phyloP scores from a whole-genome alignment of 2,329 filamentous ascomycete genomes.

The Thielaviopsis ethacetica region DNA sequence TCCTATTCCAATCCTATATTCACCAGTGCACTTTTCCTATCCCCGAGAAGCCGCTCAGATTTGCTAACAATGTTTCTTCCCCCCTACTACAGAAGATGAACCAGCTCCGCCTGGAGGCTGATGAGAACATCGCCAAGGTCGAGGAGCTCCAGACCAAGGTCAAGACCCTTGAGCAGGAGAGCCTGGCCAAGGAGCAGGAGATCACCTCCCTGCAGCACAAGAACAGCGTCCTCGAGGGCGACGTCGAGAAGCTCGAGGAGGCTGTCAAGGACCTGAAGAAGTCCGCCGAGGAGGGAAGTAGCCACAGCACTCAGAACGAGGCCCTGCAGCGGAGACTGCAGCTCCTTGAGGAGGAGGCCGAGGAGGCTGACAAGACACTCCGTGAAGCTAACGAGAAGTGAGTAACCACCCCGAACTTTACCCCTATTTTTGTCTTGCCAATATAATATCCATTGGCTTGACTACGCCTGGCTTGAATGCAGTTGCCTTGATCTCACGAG shows the following conservation, averaged over 20 bases:
- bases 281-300: conserved; percentile 65
- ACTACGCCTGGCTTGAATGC: neutral
- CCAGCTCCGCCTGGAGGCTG: conserved; percentile 83
- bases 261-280: conserved; percentile 77
- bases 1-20: neutral
- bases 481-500: neutral
- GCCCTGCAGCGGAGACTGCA: conserved; percentile 80
- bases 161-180: conserved; percentile 88
- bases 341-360: conserved; percentile 93
- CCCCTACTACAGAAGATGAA: conserved; percentile 64
- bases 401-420: conserved; percentile 22
- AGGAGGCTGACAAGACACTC: conserved; percentile 89
- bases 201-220: conserved; percentile 93
- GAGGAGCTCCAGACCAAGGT: conserved; percentile 79
- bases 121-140: conserved; percentile 63
- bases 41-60: neutral
- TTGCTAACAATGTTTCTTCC: conserved; percentile 4
- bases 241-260: conserved; percentile 84
- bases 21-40: neutral
- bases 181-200: conserved; percentile 91
- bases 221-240: conserved; percentile 74
- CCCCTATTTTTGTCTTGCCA: neutral
- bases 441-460: neutral
- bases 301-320: conserved; percentile 79
- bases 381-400: conserved; percentile 98